Evolutionary conservation across 352 stramenopile genomes (phyloP).

Genomic region (Phytophthora kernoviae): DNA sequence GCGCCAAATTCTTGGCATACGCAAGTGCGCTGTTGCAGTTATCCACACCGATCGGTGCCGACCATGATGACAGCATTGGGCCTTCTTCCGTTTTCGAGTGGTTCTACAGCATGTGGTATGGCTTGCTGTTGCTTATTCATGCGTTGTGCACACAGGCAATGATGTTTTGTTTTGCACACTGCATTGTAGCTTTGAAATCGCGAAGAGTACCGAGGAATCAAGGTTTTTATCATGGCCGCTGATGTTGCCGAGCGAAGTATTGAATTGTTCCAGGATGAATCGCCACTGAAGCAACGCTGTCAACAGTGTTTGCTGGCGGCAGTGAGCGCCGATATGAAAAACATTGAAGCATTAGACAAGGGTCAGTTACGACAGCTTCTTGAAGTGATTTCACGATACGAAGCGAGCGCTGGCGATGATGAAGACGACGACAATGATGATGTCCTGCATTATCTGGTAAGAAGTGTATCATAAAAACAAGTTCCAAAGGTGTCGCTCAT

Average conservation of each 20-base stretch:
- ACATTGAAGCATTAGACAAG: conserved; percentile 53
- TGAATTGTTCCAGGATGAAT: conserved; percentile 45
- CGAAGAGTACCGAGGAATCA: conserved; percentile 54
- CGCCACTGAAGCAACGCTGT: conserved; percentile 36
- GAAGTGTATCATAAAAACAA: neutral
- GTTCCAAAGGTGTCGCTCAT: neutral
- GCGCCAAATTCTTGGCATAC: conserved; percentile 53
- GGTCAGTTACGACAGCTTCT: conserved; percentile 41
- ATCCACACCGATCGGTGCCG: conserved; percentile 10
- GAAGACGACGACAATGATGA: conserved; percentile 21
- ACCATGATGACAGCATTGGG: conserved; percentile 22
- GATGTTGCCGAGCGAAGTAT: conserved; percentile 55
- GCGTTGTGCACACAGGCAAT: neutral
- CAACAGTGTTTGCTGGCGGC: conserved; percentile 62
- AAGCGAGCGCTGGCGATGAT: conserved; percentile 20
- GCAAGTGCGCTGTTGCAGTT: conserved; percentile 39
- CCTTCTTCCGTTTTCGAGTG: conserved; percentile 64
- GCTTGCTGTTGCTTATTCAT: neutral
- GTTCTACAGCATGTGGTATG: conserved; percentile 82
- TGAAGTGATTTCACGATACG: conserved; percentile 46
- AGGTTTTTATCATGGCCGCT: conserved; percentile 64
- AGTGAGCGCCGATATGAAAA: conserved; percentile 58
- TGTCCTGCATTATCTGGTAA: conserved; percentile 43
- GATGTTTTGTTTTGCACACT: conserved; percentile 2
- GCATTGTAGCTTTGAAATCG: conserved; percentile 67